A percentile compares a stretch with the other conserved stretches of the same genome.
These are phyloP conservation scores for Zymoseptoria ardabiliae DNA, from an alignment of 2,329 filamentous ascomycete species.

Conservation along the genomic window DNA sequence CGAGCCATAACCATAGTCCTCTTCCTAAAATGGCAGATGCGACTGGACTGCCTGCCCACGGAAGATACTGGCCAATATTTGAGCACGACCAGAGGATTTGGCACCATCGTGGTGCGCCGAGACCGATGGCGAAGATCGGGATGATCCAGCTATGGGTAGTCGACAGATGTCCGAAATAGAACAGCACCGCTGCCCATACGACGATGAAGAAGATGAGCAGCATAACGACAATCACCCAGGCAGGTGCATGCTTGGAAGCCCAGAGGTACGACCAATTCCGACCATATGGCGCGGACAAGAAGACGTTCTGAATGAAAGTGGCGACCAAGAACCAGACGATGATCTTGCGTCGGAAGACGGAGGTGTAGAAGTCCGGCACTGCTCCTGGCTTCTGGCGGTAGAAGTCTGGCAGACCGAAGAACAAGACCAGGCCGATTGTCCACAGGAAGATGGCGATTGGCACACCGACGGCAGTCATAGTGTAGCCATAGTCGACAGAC, in stretches of 20 bases:
- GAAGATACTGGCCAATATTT: slow-evolving; percentile 54
- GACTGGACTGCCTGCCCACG: slow-evolving; percentile 52
- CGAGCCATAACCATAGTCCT: slow-evolving; percentile 59
- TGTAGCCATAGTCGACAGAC: slow-evolving; percentile 20
- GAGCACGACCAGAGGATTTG: slow-evolving; percentile 61
- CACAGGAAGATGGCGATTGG: slow-evolving; percentile 54
- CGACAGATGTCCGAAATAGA: slow-evolving; percentile 47
- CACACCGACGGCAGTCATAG: slow-evolving; percentile 45
- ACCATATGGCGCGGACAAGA: slow-evolving; percentile 58
- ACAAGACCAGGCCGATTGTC: slow-evolving; percentile 49
- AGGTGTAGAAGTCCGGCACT: slow-evolving; percentile 58
- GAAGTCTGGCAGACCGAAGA: slow-evolving; percentile 57
- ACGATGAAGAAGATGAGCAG: slow-evolving; percentile 48
- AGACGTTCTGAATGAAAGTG: slow-evolving; percentile 60
- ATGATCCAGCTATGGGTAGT: slow-evolving; percentile 59
- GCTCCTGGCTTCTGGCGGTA: slow-evolving; percentile 58
- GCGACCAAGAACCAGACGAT: slow-evolving; percentile 60
- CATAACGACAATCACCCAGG: slow-evolving; percentile 52
- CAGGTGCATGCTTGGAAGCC: slow-evolving; percentile 48
- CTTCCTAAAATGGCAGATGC: slow-evolving; percentile 51
- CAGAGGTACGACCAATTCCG: slow-evolving; percentile 61
- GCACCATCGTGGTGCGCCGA: slow-evolving; percentile 59
- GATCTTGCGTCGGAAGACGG: slow-evolving; percentile 55
- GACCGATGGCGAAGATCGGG: slow-evolving; percentile 59
- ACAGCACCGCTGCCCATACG: slow-evolving; percentile 50